Percentiles rank a stretch among this genome's conserved stretches.
phyloP scores from a whole-genome alignment of 805 yeast species.

The Metschnikowia amazonensis region DNA sequence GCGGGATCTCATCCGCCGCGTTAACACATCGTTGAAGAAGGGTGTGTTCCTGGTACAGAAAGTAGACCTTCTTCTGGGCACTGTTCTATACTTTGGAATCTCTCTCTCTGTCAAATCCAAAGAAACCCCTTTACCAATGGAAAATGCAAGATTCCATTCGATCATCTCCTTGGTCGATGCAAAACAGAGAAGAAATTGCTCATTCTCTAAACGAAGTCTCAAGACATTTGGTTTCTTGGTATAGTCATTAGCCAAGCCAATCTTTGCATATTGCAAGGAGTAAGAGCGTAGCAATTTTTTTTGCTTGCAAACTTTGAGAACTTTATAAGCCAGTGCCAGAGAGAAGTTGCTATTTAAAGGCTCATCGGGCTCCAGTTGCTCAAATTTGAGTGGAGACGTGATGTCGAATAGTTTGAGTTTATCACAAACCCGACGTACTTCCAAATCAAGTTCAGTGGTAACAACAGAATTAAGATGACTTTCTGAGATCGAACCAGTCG shows the following conservation, averaged over 20 bases:
- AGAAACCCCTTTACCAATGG: slow-evolving; percentile 74
- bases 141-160: slow-evolving; percentile 71
- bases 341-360: neutral
- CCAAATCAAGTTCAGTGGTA: slow-evolving; percentile 12
- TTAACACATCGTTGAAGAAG: slow-evolving; percentile 7
- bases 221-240: slow-evolving; percentile 63
- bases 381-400: neutral
- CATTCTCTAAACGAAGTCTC: slow-evolving; percentile 75
- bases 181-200: slow-evolving; percentile 73
- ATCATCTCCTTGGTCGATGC: slow-evolving; percentile 61
- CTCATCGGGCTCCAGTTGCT: neutral
- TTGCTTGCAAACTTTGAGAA: slow-evolving; percentile 3
- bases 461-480: slow-evolving; percentile 10
- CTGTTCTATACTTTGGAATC: slow-evolving; percentile 72
- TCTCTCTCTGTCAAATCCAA: slow-evolving; percentile 70
- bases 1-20: slow-evolving; percentile 12
- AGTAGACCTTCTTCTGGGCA: slow-evolving; percentile 69
- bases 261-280: slow-evolving; percentile 76
- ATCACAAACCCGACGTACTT: slow-evolving; percentile 12
- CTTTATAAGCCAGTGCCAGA: neutral
- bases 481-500: neutral
- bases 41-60: slow-evolving; percentile 17
- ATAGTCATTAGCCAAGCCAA: slow-evolving; percentile 86
- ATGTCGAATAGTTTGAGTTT: slow-evolving; percentile 5
- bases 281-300: slow-evolving; percentile 51